Evolutionary conservation across 257 asterid species (phyloP).

Genomic region (Thymus mandschuricus): DNA sequence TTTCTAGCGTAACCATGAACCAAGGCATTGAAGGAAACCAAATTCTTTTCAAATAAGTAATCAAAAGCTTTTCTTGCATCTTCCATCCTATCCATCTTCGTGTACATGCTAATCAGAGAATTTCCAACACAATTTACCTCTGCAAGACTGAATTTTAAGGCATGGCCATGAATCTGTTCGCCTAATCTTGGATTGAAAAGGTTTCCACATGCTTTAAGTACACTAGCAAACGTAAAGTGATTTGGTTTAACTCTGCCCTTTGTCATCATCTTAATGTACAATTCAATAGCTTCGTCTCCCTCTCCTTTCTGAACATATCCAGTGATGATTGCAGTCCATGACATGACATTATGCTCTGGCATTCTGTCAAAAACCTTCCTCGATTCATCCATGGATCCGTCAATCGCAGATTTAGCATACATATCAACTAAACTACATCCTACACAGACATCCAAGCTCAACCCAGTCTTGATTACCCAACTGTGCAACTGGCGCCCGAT

Average conservation of each 20-base stretch:
- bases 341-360: slow-evolving; percentile 84
- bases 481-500: slow-evolving; percentile 73
- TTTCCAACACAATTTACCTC: slow-evolving; percentile 77
- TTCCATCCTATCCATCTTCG: slow-evolving; percentile 71
- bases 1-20: slow-evolving; percentile 65
- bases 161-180: slow-evolving; percentile 61
- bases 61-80: slow-evolving; percentile 85
- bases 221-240: slow-evolving; percentile 78
- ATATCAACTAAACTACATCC: slow-evolving; percentile 93
- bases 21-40: slow-evolving; percentile 71
- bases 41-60: slow-evolving; percentile 72
- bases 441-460: slow-evolving; percentile 76
- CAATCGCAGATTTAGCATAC: slow-evolving; percentile 65
- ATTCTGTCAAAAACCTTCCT: slow-evolving; percentile 78
- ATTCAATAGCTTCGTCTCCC: slow-evolving; percentile 55
- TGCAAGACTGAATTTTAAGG: slow-evolving; percentile 71
- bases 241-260: slow-evolving; percentile 72
- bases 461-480: slow-evolving; percentile 60
- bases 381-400: slow-evolving; percentile 63
- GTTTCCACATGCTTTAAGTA: slow-evolving; percentile 82
- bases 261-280: slow-evolving; percentile 69
- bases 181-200: slow-evolving; percentile 60
- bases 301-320: slow-evolving; percentile 73
- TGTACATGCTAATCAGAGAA: slow-evolving; percentile 79
- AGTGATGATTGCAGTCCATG: slow-evolving; percentile 87